These are phyloP conservation scores for Lanmaoa pseudosensibilis DNA, from an alignment of 768 basidiomycete species.

Conservation along the genomic window DNA sequence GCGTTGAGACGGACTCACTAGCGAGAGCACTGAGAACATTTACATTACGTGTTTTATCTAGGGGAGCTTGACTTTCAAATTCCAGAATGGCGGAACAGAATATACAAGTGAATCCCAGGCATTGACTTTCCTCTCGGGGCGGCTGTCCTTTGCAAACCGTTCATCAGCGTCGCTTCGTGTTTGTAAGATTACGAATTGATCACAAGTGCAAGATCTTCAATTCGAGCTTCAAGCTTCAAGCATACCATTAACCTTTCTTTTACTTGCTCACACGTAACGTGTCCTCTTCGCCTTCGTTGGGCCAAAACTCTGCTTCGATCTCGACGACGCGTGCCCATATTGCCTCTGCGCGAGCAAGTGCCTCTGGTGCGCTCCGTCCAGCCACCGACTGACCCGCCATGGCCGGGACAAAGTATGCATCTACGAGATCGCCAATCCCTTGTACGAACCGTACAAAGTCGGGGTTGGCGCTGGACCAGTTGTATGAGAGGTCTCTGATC, in stretches of 20 bases:
- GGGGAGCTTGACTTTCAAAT: too few relatives aligned
- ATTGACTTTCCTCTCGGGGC: background rate
- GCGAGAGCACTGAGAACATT: too few relatives aligned
- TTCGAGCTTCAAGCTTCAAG: too few relatives aligned
- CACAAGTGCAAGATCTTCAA: background rate
- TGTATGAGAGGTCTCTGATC: slow-evolving; percentile 51
- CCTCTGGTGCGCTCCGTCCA: slow-evolving; percentile 7
- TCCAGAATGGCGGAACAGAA: too few relatives aligned
- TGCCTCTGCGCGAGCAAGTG: slow-evolving; percentile 40
- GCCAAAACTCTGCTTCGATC: slow-evolving; percentile 64
- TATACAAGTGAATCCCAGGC: too few relatives aligned
- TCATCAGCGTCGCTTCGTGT: background rate
- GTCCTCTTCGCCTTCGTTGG: slow-evolving; percentile 40
- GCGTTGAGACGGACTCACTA: too few relatives aligned
- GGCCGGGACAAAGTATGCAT: slow-evolving; percentile 37
- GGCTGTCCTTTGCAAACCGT: background rate
- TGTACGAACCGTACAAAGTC: slow-evolving; percentile 57
- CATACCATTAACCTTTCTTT: background rate
- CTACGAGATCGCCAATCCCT: slow-evolving; percentile 47
- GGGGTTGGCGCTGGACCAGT: slow-evolving; percentile 51
- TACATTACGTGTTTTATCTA: too few relatives aligned
- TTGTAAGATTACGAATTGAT: background rate
- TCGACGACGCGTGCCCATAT: slow-evolving; percentile 61
- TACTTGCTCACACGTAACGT: background rate
- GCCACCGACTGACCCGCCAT: slow-evolving; percentile 33